Base-by-base conservation (phyloP, 2,329 filamentous ascomycete genomes). In the Emmonsiellopsis sp. region DNA sequence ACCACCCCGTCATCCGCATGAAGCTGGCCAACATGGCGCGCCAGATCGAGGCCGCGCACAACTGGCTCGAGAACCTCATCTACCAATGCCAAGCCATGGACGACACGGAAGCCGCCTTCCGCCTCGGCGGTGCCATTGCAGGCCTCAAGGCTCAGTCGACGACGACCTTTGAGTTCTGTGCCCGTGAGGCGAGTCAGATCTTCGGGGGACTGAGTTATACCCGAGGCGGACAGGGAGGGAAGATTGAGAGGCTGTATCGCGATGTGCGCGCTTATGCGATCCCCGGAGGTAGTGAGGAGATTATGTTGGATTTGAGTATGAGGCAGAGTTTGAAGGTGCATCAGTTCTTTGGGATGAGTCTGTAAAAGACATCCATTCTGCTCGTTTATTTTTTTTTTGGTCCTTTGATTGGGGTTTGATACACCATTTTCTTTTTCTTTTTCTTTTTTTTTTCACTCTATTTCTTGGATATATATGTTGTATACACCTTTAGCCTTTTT, bases 21-120 rank as follows among this genome's bases (percentile, higher is more conserved):
- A 97, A 97, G 78, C 86, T 98, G 43, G 93, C 93, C 2, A 88
- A 97, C 73, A 98, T 98, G 93, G 92, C 90, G 2, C 85, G 93
- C 54, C 93, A 97, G 75, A 95, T 97, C 70, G 93, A 98, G 74
- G 90, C 93, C 27, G 88, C 85, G n/a, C 93, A 93, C 76, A 87
- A 87, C 73, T 98, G 93, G 93, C 82, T 97, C 55, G 93, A 98
- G 78, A 94, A 88, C 69, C 76, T 97, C 57, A 85, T 97, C 70
- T 96, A 83, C 77, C 93, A 98, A 74, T 93, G 88, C 75, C 76
- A 90, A 73, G 84, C 84, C 73, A 97, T 97, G 92, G 83, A 84
- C 58, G 90, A 97, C 70, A 90, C 86, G 50, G 89, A 97, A 75
- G 92, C 92, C 55, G 97, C 96, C 89, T 77, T 97, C 63, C 88